Conservation (phyloP, 345 rosid species). For the Pseudoturritis turrita region DNA sequence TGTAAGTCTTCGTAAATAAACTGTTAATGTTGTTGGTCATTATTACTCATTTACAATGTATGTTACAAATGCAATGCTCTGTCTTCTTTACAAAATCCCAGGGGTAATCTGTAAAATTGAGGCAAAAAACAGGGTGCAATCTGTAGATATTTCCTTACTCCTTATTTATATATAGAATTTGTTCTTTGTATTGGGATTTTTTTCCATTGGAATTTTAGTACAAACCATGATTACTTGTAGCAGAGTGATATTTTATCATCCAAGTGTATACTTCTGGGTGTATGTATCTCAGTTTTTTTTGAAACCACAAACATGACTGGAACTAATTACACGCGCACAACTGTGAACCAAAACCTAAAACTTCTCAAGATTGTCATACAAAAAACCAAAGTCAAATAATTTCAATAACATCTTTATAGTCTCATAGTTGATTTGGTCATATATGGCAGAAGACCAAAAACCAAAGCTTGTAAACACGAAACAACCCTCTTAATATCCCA, state of each 20-base stretch:
- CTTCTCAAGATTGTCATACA: neutral
- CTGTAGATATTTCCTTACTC: slow-evolving; percentile 2
- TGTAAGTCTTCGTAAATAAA: slow-evolving; percentile 23
- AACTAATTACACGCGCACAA: no score
- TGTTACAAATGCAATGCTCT: slow-evolving; percentile 11
- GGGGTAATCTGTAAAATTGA: slow-evolving; percentile 1
- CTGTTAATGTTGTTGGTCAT: slow-evolving; percentile 11
- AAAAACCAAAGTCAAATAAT: neutral
- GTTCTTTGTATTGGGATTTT: neutral
- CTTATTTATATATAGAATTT: neutral
- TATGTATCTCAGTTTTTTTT: no score
- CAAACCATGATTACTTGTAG: no score
- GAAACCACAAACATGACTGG: no score
- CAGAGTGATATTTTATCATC: no score
- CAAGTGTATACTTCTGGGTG: no score
- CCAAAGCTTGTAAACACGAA: neutral
- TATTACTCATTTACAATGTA: slow-evolving; percentile 3
- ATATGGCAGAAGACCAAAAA: neutral
- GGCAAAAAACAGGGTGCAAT: neutral
- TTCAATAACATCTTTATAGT: neutral
- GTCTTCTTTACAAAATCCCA: neutral
- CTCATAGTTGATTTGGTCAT: no score
- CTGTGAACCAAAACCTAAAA: neutral
- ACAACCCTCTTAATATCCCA: neutral
- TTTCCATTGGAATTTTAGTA: no score